Conservation (phyloP, 768 basidiomycete species). For the Kwoniella newhampshirensis region DNA sequence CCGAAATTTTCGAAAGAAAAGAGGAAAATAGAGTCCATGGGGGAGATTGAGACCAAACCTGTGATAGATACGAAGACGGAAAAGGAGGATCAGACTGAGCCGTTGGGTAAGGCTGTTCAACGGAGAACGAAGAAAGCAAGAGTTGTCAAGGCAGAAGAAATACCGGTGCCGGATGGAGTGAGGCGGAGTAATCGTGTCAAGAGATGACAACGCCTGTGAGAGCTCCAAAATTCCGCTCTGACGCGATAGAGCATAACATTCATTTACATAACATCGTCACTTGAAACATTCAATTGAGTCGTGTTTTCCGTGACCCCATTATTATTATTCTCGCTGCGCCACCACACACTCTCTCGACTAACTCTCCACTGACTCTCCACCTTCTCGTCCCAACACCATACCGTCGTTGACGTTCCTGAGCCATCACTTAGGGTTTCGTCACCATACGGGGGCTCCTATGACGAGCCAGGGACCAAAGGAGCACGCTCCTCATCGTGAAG, state of each 20-base stretch:
- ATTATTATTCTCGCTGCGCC: too few relatives aligned
- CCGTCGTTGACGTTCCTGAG: background rate
- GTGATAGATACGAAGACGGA: background rate
- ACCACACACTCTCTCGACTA: background rate
- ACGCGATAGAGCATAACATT: too few relatives aligned
- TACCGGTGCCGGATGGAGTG: slow-evolving; percentile 3
- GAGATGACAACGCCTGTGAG: slow-evolving; percentile 13
- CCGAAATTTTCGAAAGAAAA: background rate
- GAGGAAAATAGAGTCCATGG: background rate
- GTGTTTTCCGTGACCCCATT: slow-evolving; percentile 1
- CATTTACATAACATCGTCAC: background rate
- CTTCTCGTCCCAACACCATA: background rate
- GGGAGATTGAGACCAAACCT: background rate
- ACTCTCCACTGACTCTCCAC: background rate
- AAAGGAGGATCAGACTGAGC: background rate
- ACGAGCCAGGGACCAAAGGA: slow-evolving; percentile 62
- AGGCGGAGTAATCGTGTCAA: slow-evolving; percentile 28
- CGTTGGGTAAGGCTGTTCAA: background rate
- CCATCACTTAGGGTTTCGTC: slow-evolving; percentile 1
- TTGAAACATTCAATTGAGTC: background rate
- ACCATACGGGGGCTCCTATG: slow-evolving; percentile 7
- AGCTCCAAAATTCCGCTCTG: too few relatives aligned
- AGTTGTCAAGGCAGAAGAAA: background rate
- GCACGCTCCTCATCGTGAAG: slow-evolving; percentile 84
- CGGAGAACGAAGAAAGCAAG: background rate